phyloP scores from a whole-genome alignment of 1,284 basidiomycete species.

The Amylostereum areolatum region DNA sequence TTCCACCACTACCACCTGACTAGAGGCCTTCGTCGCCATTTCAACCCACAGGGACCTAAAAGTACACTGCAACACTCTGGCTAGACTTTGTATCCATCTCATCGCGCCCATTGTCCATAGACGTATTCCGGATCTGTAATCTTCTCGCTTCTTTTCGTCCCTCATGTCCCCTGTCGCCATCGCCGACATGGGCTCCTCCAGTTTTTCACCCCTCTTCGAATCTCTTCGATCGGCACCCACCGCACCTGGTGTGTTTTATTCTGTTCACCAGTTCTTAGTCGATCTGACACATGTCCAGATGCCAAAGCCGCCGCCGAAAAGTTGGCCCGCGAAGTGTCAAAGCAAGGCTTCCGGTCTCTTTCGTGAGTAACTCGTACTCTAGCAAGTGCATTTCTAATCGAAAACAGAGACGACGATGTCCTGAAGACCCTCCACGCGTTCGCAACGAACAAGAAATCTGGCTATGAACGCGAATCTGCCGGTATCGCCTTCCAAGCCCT shows the following conservation, averaged over 20 bases:
- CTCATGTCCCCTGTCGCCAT: conserved; percentile 54
- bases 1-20: too few relatives aligned
- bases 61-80: not conserved
- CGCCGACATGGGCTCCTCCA: conserved; percentile 34
- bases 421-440: conserved; percentile 65
- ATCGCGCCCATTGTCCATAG: conserved; percentile 8
- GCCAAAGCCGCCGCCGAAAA: conserved; percentile 76
- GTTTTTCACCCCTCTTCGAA: conserved; percentile 52
- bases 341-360: conserved; percentile 55
- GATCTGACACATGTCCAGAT: conserved; percentile 36
- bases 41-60: not conserved
- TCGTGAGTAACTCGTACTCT: conserved; percentile 37
- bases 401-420: conserved; percentile 52
- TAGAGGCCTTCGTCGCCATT: too few relatives aligned
- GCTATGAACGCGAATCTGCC: conserved; percentile 89
- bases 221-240: conserved; percentile 66
- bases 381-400: conserved; percentile 9
- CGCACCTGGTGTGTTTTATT: conserved; percentile 49
- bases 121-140: conserved; percentile 3
- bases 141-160: not conserved
- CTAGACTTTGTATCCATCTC: conserved; percentile 11
- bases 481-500: conserved; percentile 82
- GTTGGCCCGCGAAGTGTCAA: conserved; percentile 65
- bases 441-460: conserved; percentile 85
- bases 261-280: not conserved